Base-by-base conservation (phyloP, 176 grass and related monocot genomes). In the Carex myosuroides region DNA sequence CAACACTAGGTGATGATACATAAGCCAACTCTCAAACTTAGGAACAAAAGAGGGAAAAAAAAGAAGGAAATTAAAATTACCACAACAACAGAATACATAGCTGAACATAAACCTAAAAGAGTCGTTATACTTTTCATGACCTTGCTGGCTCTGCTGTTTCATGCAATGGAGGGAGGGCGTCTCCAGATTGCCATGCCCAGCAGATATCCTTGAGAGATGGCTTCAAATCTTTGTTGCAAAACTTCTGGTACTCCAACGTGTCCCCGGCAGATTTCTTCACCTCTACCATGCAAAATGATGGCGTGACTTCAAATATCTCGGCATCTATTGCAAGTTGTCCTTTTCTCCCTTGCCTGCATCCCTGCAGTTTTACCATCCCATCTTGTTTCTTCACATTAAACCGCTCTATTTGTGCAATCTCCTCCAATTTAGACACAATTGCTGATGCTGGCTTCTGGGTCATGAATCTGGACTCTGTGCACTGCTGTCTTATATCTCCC, bases 251-350 rank as follows among this genome's bases (percentile, higher is more conserved):
- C 84, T 97, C 94, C 81, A 94, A 54, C 6, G 94, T 97, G 78
- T 97, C 94, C 10, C 94, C 94, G 29, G 92, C 87, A 0, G 92
- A 92, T 90, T 97, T 97, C 46, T 94, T 97, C 81, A 97, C 92
- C 87, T 94, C 94, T 16, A 94, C 75, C 67, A 97, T 88, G 73
- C 84, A 85, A 87, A 94, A 91, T 13, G 94, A 78, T 20, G 90
- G 87, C 1, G 94, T 91, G 54, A 92, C 94, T 82, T 97, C 90
- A 24, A 94, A 97, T 83, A 97, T 91, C 85, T 94, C 90, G 0
- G 94, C 92, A 48, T 97, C 92, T 8, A 97, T 94, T 17, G 90
- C 83, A 3, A 97, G 94, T 72, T 92, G 88, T 7, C 90, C 92
- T 60, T 94, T 97, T 76, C 92, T 90, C 88, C 92, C 95, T 88